Conservation (phyloP, 768 basidiomycete species). For the Lactarius pseudohatsudake region DNA sequence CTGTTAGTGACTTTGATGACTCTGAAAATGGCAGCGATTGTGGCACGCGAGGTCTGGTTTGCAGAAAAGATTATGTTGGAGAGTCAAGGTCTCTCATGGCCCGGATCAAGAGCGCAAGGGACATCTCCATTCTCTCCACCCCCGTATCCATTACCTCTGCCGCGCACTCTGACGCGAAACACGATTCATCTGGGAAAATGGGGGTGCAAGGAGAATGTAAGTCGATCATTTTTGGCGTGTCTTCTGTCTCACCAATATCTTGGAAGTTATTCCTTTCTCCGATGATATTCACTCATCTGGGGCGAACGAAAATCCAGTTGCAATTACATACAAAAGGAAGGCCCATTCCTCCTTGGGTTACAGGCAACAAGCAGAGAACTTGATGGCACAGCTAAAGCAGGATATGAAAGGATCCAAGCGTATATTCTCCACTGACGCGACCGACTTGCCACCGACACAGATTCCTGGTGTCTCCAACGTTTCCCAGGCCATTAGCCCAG, state of each 20-base stretch:
- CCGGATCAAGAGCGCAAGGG: conserved; percentile 73
- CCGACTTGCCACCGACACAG: conserved; percentile 42
- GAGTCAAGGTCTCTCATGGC: conserved; percentile 79
- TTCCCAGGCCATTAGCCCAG: background rate
- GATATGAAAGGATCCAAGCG: conserved; percentile 77
- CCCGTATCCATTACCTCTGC: conserved; percentile 45
- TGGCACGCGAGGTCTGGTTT: conserved; percentile 49
- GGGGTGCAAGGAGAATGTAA: background rate
- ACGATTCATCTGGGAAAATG: background rate
- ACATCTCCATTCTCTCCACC: conserved; percentile 75
- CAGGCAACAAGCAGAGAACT: conserved; percentile 69
- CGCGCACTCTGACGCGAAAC: background rate
- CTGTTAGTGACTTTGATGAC: conserved; percentile 55
- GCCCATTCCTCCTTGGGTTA: conserved; percentile 65
- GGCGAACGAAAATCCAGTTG: background rate
- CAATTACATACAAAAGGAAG: conserved; percentile 35
- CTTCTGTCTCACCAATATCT: conserved; percentile 1
- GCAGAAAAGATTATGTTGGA: conserved; percentile 69
- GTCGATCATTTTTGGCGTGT: background rate
- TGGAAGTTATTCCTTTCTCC: background rate
- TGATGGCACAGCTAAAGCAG: conserved; percentile 85
- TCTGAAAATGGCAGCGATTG: conserved; percentile 50
- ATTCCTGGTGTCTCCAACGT: conserved; percentile 7
- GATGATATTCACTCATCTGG: background rate
- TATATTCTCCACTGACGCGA: conserved; percentile 66